These are phyloP conservation scores for Orbilia ellipsospora DNA, from an alignment of 2,329 filamentous ascomycete species.

Conservation along the genomic window DNA sequence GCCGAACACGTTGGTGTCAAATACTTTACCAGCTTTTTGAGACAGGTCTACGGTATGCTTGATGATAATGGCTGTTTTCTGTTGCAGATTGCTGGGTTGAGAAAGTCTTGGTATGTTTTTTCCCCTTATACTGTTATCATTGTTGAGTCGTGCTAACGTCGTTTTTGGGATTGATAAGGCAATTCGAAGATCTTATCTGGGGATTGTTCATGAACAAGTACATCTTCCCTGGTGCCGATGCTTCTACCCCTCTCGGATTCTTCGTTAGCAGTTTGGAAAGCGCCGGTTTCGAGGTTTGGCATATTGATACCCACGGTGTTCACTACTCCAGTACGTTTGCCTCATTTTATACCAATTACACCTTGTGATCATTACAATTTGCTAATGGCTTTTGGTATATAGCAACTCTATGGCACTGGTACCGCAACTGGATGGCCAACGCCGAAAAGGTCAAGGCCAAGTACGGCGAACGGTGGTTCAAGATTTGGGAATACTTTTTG, in stretches of 20 bases:
- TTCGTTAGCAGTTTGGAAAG: conserved; percentile 86
- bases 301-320: conserved; percentile 90
- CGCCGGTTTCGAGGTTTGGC: conserved; percentile 90
- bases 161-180: conserved; percentile 9
- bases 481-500: conserved; percentile 95
- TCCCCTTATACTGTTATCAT: neutral
- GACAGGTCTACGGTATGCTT: conserved; percentile 92
- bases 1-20: conserved; percentile 97
- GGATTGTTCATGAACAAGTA: conserved; percentile 99
- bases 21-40: conserved; percentile 82
- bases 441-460: conserved; percentile 90
- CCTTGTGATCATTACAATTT: conserved; percentile 65
- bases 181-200: conserved; percentile 85
- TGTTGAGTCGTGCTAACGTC: neutral
- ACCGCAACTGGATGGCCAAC: conserved; percentile 97
- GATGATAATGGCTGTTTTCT: conserved; percentile 97
- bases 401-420: conserved; percentile 96
- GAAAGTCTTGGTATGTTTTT: conserved; percentile 90
- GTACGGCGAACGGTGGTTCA: conserved; percentile 95
- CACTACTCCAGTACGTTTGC: conserved; percentile 47
- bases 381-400: conserved; percentile 71
- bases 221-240: conserved; percentile 96
- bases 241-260: conserved; percentile 89
- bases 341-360: neutral
- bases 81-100: conserved; percentile 92